Evolutionary conservation across 1,139 yeast genomes (phyloP).

Genomic region (Debaryomycetaceae sp.): DNA sequence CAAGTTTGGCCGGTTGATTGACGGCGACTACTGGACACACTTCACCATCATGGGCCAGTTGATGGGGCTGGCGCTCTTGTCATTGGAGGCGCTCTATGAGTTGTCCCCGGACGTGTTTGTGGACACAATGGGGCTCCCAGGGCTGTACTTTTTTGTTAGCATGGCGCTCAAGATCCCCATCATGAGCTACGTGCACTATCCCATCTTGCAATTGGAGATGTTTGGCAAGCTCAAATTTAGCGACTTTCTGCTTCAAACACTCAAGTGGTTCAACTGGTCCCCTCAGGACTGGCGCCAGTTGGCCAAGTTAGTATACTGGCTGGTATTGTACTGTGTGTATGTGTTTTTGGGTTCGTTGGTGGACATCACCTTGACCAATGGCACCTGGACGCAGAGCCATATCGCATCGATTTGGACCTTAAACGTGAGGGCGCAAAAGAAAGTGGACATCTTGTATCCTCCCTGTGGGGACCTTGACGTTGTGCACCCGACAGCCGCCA

Average conservation of each 20-base stretch:
- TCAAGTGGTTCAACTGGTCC: slow-evolving; percentile 12
- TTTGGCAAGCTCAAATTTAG: slow-evolving; percentile 47
- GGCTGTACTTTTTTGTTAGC: slow-evolving; percentile 56
- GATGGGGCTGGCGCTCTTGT: slow-evolving; percentile 65
- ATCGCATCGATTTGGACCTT: slow-evolving; percentile 57
- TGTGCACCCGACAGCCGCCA: slow-evolving; percentile 10
- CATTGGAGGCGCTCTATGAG: slow-evolving; percentile 65
- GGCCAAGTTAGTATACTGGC: slow-evolving; percentile 70
- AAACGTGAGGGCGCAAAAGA: slow-evolving; percentile 19
- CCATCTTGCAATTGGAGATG: slow-evolving; percentile 89
- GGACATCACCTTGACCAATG: slow-evolving; percentile 68
- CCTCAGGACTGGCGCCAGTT: slow-evolving; percentile 21
- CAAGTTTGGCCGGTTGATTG: slow-evolving; percentile 56
- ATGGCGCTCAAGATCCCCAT: slow-evolving; percentile 64
- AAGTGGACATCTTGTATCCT: slow-evolving; percentile 64
- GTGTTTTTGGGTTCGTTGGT: slow-evolving; percentile 63
- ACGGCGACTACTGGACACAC: slow-evolving; percentile 69
- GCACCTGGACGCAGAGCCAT: slow-evolving; percentile 88
- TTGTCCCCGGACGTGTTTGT: slow-evolving; percentile 87
- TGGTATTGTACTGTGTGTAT: slow-evolving; percentile 55
- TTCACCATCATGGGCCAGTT: slow-evolving; percentile 88
- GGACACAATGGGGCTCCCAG: slow-evolving; percentile 94
- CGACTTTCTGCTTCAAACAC: slow-evolving; percentile 16
- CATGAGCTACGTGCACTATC: slow-evolving; percentile 88
- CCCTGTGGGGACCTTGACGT: slow-evolving; percentile 58